These are phyloP conservation scores for Corymbia citriodora DNA, from an alignment of 441 rosid genomes.

Conservation along the genomic window DNA sequence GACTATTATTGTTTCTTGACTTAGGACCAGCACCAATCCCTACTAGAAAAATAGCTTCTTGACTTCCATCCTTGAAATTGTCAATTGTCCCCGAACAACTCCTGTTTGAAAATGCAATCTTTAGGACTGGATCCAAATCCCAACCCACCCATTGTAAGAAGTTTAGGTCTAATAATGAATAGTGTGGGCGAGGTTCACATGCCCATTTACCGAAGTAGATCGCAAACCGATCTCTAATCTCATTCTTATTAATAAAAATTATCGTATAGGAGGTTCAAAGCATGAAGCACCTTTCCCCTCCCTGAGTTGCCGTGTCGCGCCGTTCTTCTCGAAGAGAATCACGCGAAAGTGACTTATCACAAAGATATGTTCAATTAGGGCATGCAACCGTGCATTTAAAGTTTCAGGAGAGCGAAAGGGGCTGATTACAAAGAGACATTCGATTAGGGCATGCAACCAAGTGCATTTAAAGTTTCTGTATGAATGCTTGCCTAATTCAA, in stretches of 20 bases:
- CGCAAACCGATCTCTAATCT: not conserved
- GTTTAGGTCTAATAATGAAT: not conserved
- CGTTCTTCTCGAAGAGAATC: not conserved
- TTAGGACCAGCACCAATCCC: not conserved
- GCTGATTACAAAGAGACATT: not conserved
- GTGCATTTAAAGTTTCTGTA: not conserved
- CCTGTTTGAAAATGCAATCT: not conserved
- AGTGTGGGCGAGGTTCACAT: not conserved
- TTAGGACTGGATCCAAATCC: not conserved
- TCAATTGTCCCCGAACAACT: not conserved
- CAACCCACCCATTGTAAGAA: not conserved
- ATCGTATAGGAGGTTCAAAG: fast-evolving
- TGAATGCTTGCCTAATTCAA: not conserved
- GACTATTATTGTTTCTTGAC: not conserved
- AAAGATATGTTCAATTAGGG: not conserved
- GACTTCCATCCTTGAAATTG: not conserved
- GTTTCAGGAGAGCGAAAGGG: not conserved
- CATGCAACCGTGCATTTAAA: not conserved
- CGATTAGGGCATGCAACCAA: not conserved
- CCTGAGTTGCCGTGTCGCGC: too few relatives aligned
- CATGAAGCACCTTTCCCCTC: not conserved
- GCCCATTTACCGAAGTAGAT: not conserved
- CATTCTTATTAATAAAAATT: not conserved
- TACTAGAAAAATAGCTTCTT: not conserved
- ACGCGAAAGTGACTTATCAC: not conserved